These are phyloP conservation scores for Calonectria fujianensis DNA, from an alignment of 2,329 filamentous ascomycete genomes.

Conservation along the genomic window DNA sequence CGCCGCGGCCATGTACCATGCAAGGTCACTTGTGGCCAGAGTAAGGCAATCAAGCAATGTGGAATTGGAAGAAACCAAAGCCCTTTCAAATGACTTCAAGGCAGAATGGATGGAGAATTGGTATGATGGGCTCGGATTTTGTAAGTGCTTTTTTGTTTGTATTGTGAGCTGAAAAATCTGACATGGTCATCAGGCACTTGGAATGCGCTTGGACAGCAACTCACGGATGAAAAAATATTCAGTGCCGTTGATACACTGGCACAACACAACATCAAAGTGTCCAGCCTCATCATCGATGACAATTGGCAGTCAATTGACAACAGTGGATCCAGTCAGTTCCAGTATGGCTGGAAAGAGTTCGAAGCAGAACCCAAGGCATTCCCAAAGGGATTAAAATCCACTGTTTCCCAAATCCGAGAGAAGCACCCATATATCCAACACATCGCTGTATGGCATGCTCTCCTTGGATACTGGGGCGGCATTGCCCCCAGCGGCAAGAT, in stretches of 20 bases:
- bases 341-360: conserved; percentile 85
- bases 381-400: conserved; percentile 84
- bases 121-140: conserved; percentile 95
- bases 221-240: conserved; percentile 88
- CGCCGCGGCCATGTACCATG: conserved; percentile 90
- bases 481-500: conserved; percentile 85
- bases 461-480: conserved; percentile 93
- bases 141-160: conserved; percentile 65
- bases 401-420: conserved; percentile 80
- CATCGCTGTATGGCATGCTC: conserved; percentile 95
- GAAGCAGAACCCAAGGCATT: conserved; percentile 89
- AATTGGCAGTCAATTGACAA: conserved; percentile 90
- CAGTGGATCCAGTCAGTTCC: conserved; percentile 70
- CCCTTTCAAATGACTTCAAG: conserved; percentile 69
- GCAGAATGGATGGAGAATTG: conserved; percentile 87
- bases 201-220: conserved; percentile 90
- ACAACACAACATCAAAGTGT: conserved; percentile 83
- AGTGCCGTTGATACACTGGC: conserved; percentile 83
- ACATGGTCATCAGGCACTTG: conserved; percentile 79
- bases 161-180: conserved; percentile 32
- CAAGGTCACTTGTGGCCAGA: conserved; percentile 73
- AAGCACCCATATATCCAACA: conserved; percentile 84
- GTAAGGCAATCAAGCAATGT: conserved; percentile 66
- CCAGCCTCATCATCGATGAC: conserved; percentile 95
- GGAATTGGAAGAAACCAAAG: conserved; percentile 67